Evolutionary conservation across 495 filamentous ascomycete genomes (phyloP).

Genomic region (Aspergillus cavernicola): DNA sequence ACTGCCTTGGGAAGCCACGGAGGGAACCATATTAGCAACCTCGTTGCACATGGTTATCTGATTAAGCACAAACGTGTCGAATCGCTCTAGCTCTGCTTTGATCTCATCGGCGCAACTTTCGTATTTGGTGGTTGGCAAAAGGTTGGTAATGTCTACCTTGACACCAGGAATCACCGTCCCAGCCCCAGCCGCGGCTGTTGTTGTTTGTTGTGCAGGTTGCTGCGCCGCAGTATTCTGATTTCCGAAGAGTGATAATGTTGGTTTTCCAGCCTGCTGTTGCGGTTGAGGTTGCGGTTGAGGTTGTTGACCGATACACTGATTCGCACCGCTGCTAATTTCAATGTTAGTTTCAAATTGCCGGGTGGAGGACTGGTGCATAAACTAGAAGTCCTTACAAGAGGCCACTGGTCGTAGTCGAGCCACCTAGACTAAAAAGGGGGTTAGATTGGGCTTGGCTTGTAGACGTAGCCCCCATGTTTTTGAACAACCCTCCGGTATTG

Average conservation of each 20-base stretch:
- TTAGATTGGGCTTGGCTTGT: conserved; percentile 38
- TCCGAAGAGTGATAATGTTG: conserved; percentile 40
- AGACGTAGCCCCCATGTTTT: conserved; percentile 25
- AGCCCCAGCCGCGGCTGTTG: conserved; percentile 40
- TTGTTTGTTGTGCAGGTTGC: conserved; percentile 45
- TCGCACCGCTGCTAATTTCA: conserved; percentile 23
- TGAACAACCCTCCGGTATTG: conserved; percentile 33
- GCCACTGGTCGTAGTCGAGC: conserved; percentile 29
- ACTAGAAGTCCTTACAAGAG: conserved; percentile 47
- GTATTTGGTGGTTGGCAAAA: conserved; percentile 84
- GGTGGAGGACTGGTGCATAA: not conserved
- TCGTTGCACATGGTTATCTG: conserved; percentile 59
- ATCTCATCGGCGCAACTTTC: conserved; percentile 80
- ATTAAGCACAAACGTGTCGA: conserved; percentile 69
- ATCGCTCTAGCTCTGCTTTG: conserved; percentile 66
- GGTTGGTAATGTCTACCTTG: conserved; percentile 68
- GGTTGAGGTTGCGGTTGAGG: conserved; percentile 21
- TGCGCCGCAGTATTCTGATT: conserved; percentile 31
- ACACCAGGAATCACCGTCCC: conserved; percentile 58
- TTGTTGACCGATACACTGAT: conserved; percentile 23
- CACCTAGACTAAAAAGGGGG: conserved; percentile 31
- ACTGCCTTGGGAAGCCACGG: conserved; percentile 59
- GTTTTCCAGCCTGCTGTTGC: conserved; percentile 36
- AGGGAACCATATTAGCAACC: conserved; percentile 45
- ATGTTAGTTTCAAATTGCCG: conserved; percentile 18